Base-by-base conservation (phyloP, 306 rosid genomes). In the Vicia faba region DNA sequence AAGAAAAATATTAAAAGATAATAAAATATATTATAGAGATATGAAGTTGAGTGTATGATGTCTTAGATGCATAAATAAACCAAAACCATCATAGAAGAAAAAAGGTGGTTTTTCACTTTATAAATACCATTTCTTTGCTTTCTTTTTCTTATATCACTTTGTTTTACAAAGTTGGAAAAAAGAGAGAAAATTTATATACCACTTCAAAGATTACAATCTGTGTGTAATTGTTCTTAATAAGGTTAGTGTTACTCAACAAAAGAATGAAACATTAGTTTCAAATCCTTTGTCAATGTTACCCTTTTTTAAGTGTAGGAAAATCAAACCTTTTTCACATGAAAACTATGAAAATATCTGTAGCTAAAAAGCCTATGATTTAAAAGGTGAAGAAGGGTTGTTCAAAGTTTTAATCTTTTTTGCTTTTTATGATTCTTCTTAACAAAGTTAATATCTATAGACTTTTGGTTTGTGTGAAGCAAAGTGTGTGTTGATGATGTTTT, bases 221-320 rank as follows among this genome's bases (percentile, higher is more conserved):
- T 33, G 38, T 33, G 38, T 33, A 6, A 33, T 5, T 33, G 38
- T 33, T 9, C 38, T 33, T 33, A 7, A 33, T 33, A 33, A 33
- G 87, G 88, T 80, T 80, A 80, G 90, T 78, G 86, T 80, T 80
- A 82, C 83, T 78, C 71, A 83, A 46, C 72, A 84, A 86, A 79
- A 79, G 46, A 66, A 72, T 69, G 18, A 74, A 71, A 78, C 88
- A 79, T 76, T 63, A 66, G 61, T 71, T 70, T 61, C 14, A 54
- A 61, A 67, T 61, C 62, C 58, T 44, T 50, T 73, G 65, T 70
- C 84, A 71, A 12, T 76, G 74, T 53, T 70, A 77, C 75, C 71
- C 53, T 76, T 69, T 79, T 85, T 81, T 83, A 59, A 75, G 35
- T 12, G 28, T 62, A 44, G 59, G 51, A 57, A 57, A 51, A 51